These are phyloP conservation scores for Lippia alba DNA, from an alignment of 305 asterid species.

Conservation along the genomic window DNA sequence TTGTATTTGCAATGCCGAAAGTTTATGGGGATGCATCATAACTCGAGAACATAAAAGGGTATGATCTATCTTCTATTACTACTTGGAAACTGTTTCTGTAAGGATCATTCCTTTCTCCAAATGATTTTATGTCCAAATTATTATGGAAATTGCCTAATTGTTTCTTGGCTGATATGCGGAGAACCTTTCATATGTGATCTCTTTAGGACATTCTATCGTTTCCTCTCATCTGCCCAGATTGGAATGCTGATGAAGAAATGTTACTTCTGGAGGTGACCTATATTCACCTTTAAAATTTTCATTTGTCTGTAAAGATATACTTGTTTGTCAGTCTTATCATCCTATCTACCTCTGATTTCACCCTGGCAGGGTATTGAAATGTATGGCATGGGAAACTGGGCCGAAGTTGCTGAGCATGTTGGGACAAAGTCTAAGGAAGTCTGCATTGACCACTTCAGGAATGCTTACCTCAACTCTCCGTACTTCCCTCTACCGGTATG, in stretches of 20 bases:
- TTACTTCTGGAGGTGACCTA: conserved; percentile 73
- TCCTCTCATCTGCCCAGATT: conserved; percentile 78
- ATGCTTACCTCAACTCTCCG: conserved; percentile 73
- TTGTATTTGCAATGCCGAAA: no score
- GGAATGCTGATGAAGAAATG: conserved; percentile 87
- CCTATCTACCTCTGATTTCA: conserved; percentile 29
- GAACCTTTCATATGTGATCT: conserved; percentile 35
- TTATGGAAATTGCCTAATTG: background rate
- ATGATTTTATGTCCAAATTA: no score
- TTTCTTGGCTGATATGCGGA: conserved; percentile 26
- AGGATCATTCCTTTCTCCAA: no score
- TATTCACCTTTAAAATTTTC: conserved; percentile 25
- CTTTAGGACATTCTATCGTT: conserved; percentile 70
- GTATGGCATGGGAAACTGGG: conserved; percentile 91
- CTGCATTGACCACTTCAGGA: conserved; percentile 72
- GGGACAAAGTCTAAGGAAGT: conserved; percentile 79
- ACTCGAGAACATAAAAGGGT: no score
- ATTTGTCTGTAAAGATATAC: conserved; percentile 19
- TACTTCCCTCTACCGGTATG: conserved; percentile 85
- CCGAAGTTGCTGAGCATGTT: conserved; percentile 85
- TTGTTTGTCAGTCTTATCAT: conserved; percentile 21
- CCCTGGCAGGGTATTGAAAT: conserved; percentile 69
- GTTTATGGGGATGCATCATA: no score
- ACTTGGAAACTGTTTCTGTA: no score
- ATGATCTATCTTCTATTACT: no score